phyloP scores from a whole-genome alignment of 2,329 filamentous ascomycete species.

The Blastomyces parvus region DNA sequence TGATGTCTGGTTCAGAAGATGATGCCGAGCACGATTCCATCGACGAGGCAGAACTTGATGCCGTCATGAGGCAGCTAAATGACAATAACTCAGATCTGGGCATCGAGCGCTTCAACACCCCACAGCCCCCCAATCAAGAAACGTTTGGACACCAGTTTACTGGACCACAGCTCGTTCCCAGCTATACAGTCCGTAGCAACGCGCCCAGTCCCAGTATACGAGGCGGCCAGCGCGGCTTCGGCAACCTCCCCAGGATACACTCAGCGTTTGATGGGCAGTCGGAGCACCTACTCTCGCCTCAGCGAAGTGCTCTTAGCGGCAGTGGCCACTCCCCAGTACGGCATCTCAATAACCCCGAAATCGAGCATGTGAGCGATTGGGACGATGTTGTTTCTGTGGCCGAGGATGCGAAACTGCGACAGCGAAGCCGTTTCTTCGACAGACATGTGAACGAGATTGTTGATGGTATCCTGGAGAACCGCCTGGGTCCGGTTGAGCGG shows the following conservation, averaged over 20 bases:
- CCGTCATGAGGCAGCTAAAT: constrained; percentile 79
- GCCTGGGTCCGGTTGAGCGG: constrained; percentile 71
- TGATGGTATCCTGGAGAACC: constrained; percentile 62
- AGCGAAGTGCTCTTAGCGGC: constrained; percentile 53
- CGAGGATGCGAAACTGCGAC: constrained; percentile 73
- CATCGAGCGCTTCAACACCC: constrained; percentile 51
- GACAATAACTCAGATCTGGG: constrained; percentile 63
- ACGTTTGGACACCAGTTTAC: constrained; percentile 6
- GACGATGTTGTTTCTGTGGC: constrained; percentile 73
- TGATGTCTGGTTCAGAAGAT: constrained; percentile 9
- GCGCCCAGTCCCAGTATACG: constrained; percentile 64
- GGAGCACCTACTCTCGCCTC: constrained; percentile 45
- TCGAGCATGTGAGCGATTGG: constrained; percentile 77
- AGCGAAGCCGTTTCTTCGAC: constrained; percentile 80
- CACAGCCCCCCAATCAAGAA: constrained; percentile 15
- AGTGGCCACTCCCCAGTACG: constrained; percentile 46
- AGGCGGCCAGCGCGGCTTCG: constrained; percentile 42
- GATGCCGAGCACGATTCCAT: constrained; percentile 26
- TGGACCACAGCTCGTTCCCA: constrained; percentile 12
- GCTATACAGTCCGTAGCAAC: constrained; percentile 48
- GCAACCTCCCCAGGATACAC: constrained; percentile 34
- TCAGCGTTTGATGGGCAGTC: constrained; percentile 30
- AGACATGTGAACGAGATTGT: constrained; percentile 81
- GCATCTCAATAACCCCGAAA: constrained; percentile 51
- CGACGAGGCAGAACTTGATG: constrained; percentile 68